Evolutionary conservation across 1,284 basidiomycete species (phyloP).

Genomic region (Clitocybe nebularis): DNA sequence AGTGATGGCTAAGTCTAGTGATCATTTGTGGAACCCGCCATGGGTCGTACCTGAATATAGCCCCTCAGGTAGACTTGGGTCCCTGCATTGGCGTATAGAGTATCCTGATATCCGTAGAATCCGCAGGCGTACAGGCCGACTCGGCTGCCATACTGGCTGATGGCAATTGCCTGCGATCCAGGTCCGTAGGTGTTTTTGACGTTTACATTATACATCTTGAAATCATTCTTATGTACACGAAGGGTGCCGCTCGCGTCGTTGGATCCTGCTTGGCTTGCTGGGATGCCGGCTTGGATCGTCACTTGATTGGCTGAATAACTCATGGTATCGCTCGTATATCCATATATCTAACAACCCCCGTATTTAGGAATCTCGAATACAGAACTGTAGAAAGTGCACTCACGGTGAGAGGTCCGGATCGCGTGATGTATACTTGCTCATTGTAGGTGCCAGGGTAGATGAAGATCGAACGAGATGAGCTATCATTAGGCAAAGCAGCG

Average conservation of each 20-base stretch:
- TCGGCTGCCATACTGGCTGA: conserved; percentile 48
- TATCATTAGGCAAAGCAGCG: conserved; percentile 40
- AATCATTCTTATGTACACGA: conserved; percentile 47
- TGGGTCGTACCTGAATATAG: conserved; percentile 38
- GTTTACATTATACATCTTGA: conserved; percentile 54
- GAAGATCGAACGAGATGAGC: conserved; percentile 42
- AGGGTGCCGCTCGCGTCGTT: conserved; percentile 54
- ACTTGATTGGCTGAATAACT: conserved; percentile 38
- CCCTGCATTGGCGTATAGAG: conserved; percentile 39
- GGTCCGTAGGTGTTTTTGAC: conserved; percentile 49
- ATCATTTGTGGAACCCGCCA: neutral
- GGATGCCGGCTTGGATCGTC: conserved; percentile 38
- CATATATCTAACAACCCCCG: conserved; percentile 34
- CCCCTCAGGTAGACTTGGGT: conserved; percentile 45
- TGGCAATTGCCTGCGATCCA: conserved; percentile 50
- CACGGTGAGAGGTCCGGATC: conserved; percentile 40
- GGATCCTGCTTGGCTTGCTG: conserved; percentile 41
- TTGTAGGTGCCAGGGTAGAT: conserved; percentile 52
- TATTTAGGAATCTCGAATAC: no score
- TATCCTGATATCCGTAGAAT: conserved; percentile 50
- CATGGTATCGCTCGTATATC: conserved; percentile 38
- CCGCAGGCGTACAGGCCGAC: conserved; percentile 51
- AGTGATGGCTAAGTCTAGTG: neutral
- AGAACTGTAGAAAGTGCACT: neutral
- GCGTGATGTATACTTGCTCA: conserved; percentile 50